Percentiles rank a stretch among this genome's conserved stretches.
Evolutionary conservation across 164 flowering plant species (phyloP).

Genomic region (Aristolochia contorta): DNA sequence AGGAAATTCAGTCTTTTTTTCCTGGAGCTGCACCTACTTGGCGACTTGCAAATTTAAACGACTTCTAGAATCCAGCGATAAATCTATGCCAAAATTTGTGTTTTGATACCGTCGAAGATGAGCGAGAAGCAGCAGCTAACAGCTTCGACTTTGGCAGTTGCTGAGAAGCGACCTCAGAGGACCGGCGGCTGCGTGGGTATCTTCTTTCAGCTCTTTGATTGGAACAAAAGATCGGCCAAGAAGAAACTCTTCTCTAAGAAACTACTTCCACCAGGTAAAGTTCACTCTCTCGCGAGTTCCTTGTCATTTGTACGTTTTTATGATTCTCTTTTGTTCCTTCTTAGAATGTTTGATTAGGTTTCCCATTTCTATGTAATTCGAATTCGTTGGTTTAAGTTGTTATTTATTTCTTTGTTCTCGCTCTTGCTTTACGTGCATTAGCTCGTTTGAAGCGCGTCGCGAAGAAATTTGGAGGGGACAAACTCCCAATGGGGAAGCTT

Average conservation of each 20-base stretch:
- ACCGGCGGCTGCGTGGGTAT: constrained; percentile 85
- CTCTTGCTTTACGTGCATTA: constrained; percentile 6
- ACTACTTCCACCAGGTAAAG: constrained; percentile 63
- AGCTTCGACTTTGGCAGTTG: constrained; percentile 40
- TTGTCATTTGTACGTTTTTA: not conserved
- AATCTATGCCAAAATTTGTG: not conserved
- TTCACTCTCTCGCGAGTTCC: not conserved
- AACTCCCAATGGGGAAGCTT: constrained; percentile 54
- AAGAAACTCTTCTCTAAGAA: constrained; percentile 76
- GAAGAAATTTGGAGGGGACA: constrained; percentile 69
- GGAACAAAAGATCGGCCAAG: constrained; percentile 80
- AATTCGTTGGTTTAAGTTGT: not conserved
- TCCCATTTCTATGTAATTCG: not conserved
- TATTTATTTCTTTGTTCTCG: not conserved
- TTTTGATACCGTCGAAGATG: constrained; percentile 13
- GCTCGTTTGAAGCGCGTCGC: constrained; percentile 47
- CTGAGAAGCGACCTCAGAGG: constrained; percentile 59
- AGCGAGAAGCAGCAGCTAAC: constrained; percentile 23
- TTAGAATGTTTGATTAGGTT: not conserved
- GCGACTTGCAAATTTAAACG: not conserved
- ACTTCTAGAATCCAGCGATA: not conserved
- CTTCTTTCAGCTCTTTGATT: constrained; percentile 84
- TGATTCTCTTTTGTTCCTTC: too few species aligned
- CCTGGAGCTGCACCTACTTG: not conserved
- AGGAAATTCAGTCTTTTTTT: not conserved